Conservation (phyloP, 441 rosid genomes). For the Gossypium schwendimanii region DNA sequence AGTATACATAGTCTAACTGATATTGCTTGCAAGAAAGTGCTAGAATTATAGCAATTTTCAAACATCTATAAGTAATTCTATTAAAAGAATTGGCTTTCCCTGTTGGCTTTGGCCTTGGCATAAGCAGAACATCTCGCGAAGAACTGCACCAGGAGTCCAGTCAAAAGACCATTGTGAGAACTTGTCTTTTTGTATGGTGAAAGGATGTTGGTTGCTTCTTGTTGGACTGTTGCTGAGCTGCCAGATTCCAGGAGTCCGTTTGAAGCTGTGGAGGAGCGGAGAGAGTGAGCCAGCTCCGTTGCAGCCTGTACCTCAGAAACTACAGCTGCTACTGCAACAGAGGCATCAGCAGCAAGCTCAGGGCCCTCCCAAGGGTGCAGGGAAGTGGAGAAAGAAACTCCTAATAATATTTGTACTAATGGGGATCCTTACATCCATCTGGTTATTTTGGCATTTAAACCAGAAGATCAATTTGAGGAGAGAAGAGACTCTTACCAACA, state of each 20-base stretch:
- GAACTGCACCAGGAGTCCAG: conserved; percentile 15
- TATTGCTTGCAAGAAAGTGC: background rate
- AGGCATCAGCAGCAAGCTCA: conserved; percentile 43
- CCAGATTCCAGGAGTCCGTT: conserved; percentile 27
- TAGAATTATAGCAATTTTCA: background rate
- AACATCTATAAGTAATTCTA: background rate
- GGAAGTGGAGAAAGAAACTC: conserved; percentile 73
- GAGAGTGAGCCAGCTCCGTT: conserved; percentile 24
- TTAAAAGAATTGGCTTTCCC: conserved; percentile 9
- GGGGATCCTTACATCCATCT: conserved; percentile 55
- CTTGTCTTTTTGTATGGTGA: conserved; percentile 28
- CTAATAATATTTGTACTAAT: conserved; percentile 42
- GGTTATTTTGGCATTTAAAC: conserved; percentile 59
- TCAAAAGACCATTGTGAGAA: conserved; percentile 25
- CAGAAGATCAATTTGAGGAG: conserved; percentile 33
- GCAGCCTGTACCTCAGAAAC: conserved; percentile 40
- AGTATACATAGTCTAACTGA: background rate
- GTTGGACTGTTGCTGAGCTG: conserved; percentile 37
- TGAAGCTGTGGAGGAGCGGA: conserved; percentile 30
- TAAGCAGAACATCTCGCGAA: conserved; percentile 35
- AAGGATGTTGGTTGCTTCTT: conserved; percentile 52
- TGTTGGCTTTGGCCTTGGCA: conserved; percentile 21
- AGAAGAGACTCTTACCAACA: conserved; percentile 65
- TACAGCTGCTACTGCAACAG: conserved; percentile 37
- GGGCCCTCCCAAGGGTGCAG: conserved; percentile 45